Conservation (phyloP, 1,284 basidiomycete species). For the Ceratobasidium sp. region DNA sequence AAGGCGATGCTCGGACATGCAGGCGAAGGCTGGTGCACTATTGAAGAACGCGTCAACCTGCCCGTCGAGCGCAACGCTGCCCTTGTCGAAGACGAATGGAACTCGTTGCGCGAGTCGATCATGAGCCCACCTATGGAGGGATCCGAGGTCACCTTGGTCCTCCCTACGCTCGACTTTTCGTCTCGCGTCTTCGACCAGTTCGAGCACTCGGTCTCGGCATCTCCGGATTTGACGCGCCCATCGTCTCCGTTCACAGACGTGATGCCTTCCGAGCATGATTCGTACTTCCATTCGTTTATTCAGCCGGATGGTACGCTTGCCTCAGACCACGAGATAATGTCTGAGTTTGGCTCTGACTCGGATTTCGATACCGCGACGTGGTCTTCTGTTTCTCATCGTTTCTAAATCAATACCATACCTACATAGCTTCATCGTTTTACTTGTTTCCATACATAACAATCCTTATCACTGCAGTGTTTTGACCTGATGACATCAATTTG, state of each 20-base stretch:
- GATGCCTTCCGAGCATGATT: constrained; percentile 16
- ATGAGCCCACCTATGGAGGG: not conserved
- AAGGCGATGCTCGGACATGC: constrained; percentile 23
- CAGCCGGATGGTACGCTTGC: constrained; percentile 23
- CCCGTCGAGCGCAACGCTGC: constrained; percentile 30
- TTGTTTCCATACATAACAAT: not conserved
- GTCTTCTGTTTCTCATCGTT: constrained; percentile 31
- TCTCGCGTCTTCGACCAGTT: constrained; percentile 18
- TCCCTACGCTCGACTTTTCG: constrained; percentile 37
- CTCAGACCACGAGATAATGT: constrained; percentile 16
- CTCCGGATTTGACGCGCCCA: constrained; percentile 19
- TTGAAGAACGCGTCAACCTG: constrained; percentile 34
- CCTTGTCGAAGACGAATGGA: constrained; percentile 34
- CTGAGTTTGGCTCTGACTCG: constrained; percentile 28
- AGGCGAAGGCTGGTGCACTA: constrained; percentile 35
- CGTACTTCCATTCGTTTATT: constrained; percentile 33
- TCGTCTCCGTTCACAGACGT: constrained; percentile 34
- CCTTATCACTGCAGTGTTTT: no score
- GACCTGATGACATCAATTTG: no score
- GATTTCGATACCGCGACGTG: constrained; percentile 36
- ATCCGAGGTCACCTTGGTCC: constrained; percentile 28
- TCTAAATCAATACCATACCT: constrained; percentile 13
- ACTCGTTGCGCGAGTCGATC: constrained; percentile 24
- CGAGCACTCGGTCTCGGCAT: not conserved
- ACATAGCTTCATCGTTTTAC: no score